These are phyloP conservation scores for Mimosa bimucronata DNA, from an alignment of 306 rosid species.

Conservation along the genomic window DNA sequence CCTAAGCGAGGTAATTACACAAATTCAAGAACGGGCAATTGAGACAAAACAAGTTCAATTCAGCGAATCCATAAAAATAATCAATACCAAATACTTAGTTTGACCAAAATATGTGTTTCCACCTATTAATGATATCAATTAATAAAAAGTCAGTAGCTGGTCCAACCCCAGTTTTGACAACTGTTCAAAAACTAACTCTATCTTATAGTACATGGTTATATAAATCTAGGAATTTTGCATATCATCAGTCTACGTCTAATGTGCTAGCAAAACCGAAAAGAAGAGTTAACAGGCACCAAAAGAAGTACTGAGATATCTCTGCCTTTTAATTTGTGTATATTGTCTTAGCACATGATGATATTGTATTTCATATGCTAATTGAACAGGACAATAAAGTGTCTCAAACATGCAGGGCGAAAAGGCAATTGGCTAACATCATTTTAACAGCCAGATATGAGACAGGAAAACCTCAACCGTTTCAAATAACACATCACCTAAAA, in stretches of 20 bases:
- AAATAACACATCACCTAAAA: constrained; percentile 1
- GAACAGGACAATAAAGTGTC: background rate
- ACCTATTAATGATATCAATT: background rate
- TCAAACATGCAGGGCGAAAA: constrained; percentile 11
- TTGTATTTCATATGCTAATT: constrained; percentile 8
- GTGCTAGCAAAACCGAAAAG: background rate
- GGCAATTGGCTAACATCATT: background rate
- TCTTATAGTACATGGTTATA: background rate
- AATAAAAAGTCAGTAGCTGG: background rate
- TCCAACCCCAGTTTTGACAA: constrained; percentile 5
- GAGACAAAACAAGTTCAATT: background rate
- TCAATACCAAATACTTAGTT: no score
- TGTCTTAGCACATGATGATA: background rate
- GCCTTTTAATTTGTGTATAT: background rate
- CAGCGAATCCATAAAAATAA: background rate
- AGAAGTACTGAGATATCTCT: background rate
- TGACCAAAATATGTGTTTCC: background rate
- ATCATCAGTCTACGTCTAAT: background rate
- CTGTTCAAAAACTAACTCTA: background rate
- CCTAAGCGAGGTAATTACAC: background rate
- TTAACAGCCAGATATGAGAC: background rate
- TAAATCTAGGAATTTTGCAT: background rate
- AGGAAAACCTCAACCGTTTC: background rate
- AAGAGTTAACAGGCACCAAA: constrained; percentile 1
- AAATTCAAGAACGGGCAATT: background rate